phyloP scores from a whole-genome alignment of 2,329 filamentous ascomycete species.

The Clathrospora elynae region DNA sequence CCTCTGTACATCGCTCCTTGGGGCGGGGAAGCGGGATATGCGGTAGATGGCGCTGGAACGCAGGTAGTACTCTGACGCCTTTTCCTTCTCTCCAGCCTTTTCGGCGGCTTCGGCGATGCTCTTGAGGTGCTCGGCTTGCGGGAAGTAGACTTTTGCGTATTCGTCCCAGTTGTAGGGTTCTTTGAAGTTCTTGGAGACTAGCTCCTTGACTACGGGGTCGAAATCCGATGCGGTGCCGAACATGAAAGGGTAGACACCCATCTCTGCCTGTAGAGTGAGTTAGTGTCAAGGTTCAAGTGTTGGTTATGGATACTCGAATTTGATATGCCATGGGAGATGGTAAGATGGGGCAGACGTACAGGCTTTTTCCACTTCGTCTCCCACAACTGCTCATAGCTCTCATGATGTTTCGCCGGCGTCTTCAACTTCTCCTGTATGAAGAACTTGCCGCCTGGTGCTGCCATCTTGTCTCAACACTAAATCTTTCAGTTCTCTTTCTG shows the following conservation, averaged over 20 bases:
- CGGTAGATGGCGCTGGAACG: conserved; percentile 65
- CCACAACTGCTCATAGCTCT: conserved; percentile 61
- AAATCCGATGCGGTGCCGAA: conserved; percentile 72
- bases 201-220: conserved; percentile 67
- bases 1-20: conserved; percentile 58
- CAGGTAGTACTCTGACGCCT: conserved; percentile 67
- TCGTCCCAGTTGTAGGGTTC: conserved; percentile 66
- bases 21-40: conserved; percentile 71
- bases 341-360: too few relatives aligned
- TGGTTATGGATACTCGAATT: not conserved
- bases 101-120: conserved; percentile 59
- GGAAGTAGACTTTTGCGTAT: conserved; percentile 67
- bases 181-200: conserved; percentile 66
- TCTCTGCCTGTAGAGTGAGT: conserved; percentile 44
- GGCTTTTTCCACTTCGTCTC: conserved; percentile 76
- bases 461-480: conserved; percentile 48
- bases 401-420: conserved; percentile 53
- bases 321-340: not conserved
- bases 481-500: not conserved
- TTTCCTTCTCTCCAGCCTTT: conserved; percentile 54
- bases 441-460: conserved; percentile 49
- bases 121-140: conserved; percentile 63
- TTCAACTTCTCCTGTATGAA: conserved; percentile 56
- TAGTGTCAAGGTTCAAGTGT: not conserved
- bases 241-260: conserved; percentile 75